Conservation (phyloP, 768 basidiomycete genomes). For the Leccinum obscurum region DNA sequence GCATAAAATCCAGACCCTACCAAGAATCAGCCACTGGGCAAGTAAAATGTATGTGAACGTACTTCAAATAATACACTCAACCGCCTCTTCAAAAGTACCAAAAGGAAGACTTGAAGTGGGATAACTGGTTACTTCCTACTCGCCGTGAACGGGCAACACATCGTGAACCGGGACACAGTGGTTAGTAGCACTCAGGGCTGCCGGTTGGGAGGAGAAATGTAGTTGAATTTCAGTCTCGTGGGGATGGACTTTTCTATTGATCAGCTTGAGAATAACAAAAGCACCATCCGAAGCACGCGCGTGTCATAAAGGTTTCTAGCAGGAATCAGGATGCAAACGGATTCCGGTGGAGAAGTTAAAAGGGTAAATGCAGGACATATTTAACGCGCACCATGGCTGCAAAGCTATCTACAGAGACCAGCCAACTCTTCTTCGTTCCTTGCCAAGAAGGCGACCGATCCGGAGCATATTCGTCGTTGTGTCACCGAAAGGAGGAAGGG, state of each 20-base stretch:
- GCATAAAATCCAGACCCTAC: not conserved
- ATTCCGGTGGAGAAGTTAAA: not conserved
- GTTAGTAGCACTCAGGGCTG: constrained; percentile 19
- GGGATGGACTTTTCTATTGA: constrained; percentile 17
- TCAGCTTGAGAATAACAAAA: constrained; percentile 33
- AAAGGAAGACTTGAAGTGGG: constrained; percentile 22
- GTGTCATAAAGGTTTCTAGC: constrained; percentile 29
- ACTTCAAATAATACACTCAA: not conserved
- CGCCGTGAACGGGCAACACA: constrained; percentile 13
- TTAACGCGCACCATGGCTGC: too few species aligned
- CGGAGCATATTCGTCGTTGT: too few species aligned
- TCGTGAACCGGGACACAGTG: constrained; percentile 39
- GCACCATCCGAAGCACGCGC: constrained; percentile 27
- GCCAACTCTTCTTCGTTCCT: too few species aligned
- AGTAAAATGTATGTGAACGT: not conserved
- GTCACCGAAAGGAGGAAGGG: too few species aligned
- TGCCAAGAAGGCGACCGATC: too few species aligned
- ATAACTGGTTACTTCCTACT: constrained; percentile 3
- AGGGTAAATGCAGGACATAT: too few species aligned
- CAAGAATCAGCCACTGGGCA: not conserved
- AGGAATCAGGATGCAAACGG: not conserved
- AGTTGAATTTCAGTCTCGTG: constrained; percentile 33
- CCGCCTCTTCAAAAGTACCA: not conserved
- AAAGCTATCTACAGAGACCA: too few species aligned
- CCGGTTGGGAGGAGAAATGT: constrained; percentile 14